Percentiles rank a stretch among this genome's conserved stretches.
phyloP scores from a whole-genome alignment of 768 basidiomycete species.

The Podaxis mareebaensis region DNA sequence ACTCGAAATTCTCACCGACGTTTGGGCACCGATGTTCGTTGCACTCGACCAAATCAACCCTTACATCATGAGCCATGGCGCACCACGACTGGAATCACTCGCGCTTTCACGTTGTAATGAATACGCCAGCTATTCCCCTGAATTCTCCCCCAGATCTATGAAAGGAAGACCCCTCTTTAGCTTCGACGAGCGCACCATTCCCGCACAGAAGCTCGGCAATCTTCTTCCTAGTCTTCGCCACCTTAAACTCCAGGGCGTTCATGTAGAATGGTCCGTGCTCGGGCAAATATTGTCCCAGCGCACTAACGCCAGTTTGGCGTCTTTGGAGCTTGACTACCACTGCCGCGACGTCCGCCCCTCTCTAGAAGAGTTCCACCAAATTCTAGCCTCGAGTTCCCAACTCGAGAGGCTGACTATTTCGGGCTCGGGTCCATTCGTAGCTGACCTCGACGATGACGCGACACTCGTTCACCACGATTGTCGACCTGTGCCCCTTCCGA shows the following conservation, averaged over 20 bases:
- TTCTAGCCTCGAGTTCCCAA: conserved; percentile 41
- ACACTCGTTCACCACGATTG: conserved; percentile 22
- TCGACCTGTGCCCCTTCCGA: conserved; percentile 35
- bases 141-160: conserved; percentile 43
- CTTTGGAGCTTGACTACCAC: conserved; percentile 54
- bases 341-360: conserved; percentile 55
- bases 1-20: conserved; percentile 53
- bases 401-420: conserved; percentile 46
- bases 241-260: conserved; percentile 56
- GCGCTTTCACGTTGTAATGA: conserved; percentile 63
- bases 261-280: conserved; percentile 52
- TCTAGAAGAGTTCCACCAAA: conserved; percentile 38
- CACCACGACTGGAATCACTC: conserved; percentile 48
- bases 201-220: conserved; percentile 15
- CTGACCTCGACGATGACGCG: conserved; percentile 25
- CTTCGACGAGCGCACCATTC: conserved; percentile 20
- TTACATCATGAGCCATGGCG: conserved; percentile 32
- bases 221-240: conserved; percentile 47
- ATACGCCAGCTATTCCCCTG: conserved; percentile 44
- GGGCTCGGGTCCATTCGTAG: conserved; percentile 46
- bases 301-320: conserved; percentile 22
- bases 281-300: conserved; percentile 30
- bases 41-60: conserved; percentile 48
- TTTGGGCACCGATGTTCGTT: conserved; percentile 58
- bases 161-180: conserved; percentile 33